phyloP scores from a whole-genome alignment of 2,329 filamentous ascomycete genomes.

The Penicillium sp. region DNA sequence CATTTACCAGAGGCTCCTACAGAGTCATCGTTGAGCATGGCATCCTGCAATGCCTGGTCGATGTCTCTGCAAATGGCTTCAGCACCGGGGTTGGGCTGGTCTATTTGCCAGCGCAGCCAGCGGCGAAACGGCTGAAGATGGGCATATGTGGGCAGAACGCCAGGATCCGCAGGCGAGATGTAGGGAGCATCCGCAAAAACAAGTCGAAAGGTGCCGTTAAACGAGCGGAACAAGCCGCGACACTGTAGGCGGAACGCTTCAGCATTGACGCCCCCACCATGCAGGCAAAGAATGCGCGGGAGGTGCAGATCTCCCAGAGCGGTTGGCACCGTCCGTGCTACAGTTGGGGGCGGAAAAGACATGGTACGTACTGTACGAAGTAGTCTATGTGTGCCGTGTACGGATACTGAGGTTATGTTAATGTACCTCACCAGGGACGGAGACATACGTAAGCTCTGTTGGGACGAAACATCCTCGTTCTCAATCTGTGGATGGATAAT shows the following conservation, averaged over 20 bases:
- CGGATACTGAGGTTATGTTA: too few species aligned
- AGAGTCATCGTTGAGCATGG: constrained; percentile 51
- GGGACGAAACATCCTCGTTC: too few species aligned
- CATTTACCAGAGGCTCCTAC: constrained; percentile 53
- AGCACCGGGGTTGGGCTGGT: constrained; percentile 23
- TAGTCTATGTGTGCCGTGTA: too few species aligned
- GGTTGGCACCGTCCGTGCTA: too few species aligned
- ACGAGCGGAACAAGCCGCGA: constrained; percentile 50
- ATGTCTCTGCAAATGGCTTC: constrained; percentile 41
- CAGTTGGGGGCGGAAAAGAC: too few species aligned
- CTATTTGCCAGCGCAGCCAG: constrained; percentile 61
- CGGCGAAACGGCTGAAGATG: constrained; percentile 62
- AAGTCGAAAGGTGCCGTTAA: constrained; percentile 61
- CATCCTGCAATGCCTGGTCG: constrained; percentile 19
- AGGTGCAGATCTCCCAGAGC: constrained; percentile 13
- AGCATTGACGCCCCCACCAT: constrained; percentile 73
- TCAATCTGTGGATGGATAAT: too few species aligned
- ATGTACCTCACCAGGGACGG: too few species aligned
- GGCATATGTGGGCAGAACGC: constrained; percentile 62
- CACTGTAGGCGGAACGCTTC: constrained; percentile 65
- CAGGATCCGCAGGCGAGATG: constrained; percentile 57
- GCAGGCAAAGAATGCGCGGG: constrained; percentile 74
- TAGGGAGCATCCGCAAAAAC: constrained; percentile 70
- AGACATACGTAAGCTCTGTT: too few species aligned
- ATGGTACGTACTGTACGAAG: too few species aligned